phyloP scores from a whole-genome alignment of 352 stramenopile species.

The Phytophthora foliorum region DNA sequence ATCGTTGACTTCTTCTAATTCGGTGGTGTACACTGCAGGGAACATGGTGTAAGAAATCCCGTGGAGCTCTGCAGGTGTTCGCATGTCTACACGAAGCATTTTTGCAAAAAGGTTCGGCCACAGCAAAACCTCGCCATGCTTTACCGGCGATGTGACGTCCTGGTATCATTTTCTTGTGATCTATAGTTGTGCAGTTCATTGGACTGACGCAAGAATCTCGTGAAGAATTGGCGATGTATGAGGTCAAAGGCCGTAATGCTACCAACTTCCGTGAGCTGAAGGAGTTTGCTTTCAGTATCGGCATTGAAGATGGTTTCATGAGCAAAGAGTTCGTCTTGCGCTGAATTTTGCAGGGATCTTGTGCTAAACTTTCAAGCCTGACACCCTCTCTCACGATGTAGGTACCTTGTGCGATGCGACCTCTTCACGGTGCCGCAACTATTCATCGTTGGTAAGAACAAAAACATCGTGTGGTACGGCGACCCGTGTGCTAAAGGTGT shows the following conservation, averaged over 20 bases:
- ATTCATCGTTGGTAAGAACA: slow-evolving; percentile 71
- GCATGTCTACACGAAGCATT: slow-evolving; percentile 47
- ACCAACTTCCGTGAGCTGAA: slow-evolving; percentile 66
- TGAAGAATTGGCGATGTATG: slow-evolving; percentile 71
- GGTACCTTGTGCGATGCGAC: slow-evolving; percentile 76
- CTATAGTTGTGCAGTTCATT: slow-evolving; percentile 64
- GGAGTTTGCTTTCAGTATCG: slow-evolving; percentile 66
- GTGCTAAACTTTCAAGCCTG: slow-evolving; percentile 7
- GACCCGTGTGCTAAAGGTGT: slow-evolving; percentile 42
- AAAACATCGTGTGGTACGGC: slow-evolving; percentile 69
- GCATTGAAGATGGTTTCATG: slow-evolving; percentile 77
- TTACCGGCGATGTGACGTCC: slow-evolving; percentile 11
- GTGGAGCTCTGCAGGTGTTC: slow-evolving; percentile 60
- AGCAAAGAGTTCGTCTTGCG: slow-evolving; percentile 63
- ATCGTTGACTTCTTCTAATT: not conserved
- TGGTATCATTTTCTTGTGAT: slow-evolving; percentile 10
- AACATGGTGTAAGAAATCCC: slow-evolving; percentile 71
- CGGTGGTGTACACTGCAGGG: slow-evolving; percentile 38
- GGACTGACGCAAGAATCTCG: slow-evolving; percentile 76
- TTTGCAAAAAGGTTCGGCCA: slow-evolving; percentile 42
- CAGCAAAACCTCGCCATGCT: slow-evolving; percentile 1
- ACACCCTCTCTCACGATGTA: slow-evolving; percentile 23
- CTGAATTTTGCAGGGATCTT: slow-evolving; percentile 6
- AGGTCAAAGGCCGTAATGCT: slow-evolving; percentile 59
- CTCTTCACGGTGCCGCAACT: slow-evolving; percentile 60